These are phyloP conservation scores for Verticillium zaregamsianum DNA, from an alignment of 2,329 filamentous ascomycete genomes.

Conservation along the genomic window DNA sequence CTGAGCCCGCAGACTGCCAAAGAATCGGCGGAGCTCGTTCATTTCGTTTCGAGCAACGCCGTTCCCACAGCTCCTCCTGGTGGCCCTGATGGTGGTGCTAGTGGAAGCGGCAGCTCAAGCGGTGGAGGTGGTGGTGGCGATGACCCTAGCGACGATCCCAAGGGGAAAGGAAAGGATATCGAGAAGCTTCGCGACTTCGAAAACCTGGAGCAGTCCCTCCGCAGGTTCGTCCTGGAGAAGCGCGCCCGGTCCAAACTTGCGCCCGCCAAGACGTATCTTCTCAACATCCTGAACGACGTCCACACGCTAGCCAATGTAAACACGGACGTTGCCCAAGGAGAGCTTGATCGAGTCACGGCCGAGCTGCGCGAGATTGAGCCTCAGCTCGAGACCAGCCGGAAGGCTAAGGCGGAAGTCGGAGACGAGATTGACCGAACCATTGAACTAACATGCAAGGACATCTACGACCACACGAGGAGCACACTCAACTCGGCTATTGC, in stretches of 20 bases:
- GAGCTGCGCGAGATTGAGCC: constrained; percentile 83
- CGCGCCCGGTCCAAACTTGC: constrained; percentile 91
- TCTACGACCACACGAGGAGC: constrained; percentile 79
- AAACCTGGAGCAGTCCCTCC: constrained; percentile 79
- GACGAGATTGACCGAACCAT: constrained; percentile 79
- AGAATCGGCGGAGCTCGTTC: constrained; percentile 86
- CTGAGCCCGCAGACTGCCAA: constrained; percentile 93
- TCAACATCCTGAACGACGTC: constrained; percentile 89
- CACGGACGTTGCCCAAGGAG: constrained; percentile 76
- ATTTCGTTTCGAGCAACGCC: constrained; percentile 96
- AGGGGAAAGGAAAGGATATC: constrained; percentile 80
- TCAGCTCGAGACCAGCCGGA: constrained; percentile 76
- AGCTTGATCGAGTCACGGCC: constrained; percentile 75
- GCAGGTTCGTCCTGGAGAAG: constrained; percentile 94
- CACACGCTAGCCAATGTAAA: constrained; percentile 82
- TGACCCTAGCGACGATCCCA: constrained; percentile 53
- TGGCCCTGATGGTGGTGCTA: constrained; percentile 49
- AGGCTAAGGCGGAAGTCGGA: constrained; percentile 72
- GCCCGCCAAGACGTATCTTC: constrained; percentile 88
- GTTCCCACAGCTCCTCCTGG: constrained; percentile 63
- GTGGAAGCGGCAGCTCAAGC: constrained; percentile 48
- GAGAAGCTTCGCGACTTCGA: constrained; percentile 90
- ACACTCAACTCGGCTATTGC: constrained; percentile 72
- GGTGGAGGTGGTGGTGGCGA: constrained; percentile 56
- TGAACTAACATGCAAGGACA: constrained; percentile 77